Evolutionary conservation across 129 eudicot genomes (phyloP), one percentile per base, ranked within the genome.

Genomic region (Apium graveolens): DNA sequence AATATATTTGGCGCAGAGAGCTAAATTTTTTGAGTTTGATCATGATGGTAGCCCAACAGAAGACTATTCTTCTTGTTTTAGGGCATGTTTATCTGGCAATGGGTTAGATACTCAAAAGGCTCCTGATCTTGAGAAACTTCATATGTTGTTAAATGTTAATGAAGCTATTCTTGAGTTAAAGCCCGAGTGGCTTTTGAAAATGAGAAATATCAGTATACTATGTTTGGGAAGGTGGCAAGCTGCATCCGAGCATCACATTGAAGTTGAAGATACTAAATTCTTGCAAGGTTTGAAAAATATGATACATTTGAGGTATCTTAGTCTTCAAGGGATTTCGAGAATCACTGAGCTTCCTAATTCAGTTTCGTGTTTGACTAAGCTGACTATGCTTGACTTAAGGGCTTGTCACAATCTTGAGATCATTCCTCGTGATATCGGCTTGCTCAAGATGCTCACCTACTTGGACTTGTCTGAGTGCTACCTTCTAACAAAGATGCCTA

Each of bases 401-500:
- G 84, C 88, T 7, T 89, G 93, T 75, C 87, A 86, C 66, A 84
- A 82, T 82, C 87, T 89, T 39, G 88, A 84, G 78, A 68, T 11
- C 2, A 79, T 89, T 16, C 90, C 90, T 20, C 39, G 65, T 20
- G 85, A 80, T n/a, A 89, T 89, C 51, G 88, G 91, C 41, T 49
- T 12, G 71, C 90, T 90, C 4, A 75, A 78, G 82, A 83, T 44
- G 31, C 81, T 90, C 79, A 87, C 88, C 3, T 89, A 85, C 82
- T 82, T 90, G 82, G 95, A 90, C 72, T 79, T 86, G 79, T 85
- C 90, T 10, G 90, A 86, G 65, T 89, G 93, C 75, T 89, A 89
- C 85, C 72, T 86, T 31, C 78, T 89, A 24, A 69, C 77, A 20
- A 48, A 80, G 43, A 76, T 86, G 82, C 93, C 90, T 18, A 86